phyloP scores from a whole-genome alignment of 768 basidiomycete genomes.

The Strobilomyces dryophilus region DNA sequence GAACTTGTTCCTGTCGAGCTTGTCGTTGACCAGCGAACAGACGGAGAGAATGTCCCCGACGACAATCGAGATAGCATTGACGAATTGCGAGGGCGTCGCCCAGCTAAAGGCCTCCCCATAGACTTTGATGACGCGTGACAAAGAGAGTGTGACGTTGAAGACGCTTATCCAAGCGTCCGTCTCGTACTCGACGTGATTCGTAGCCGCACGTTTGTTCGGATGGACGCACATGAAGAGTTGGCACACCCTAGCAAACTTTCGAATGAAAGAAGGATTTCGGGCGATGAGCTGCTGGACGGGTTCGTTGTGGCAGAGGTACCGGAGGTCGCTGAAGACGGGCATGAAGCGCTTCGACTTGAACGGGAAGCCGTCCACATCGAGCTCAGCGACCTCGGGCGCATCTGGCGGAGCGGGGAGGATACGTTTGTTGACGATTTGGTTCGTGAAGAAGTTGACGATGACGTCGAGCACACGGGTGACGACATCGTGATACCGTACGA shows the following conservation, averaged over 20 bases:
- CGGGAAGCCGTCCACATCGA: conserved; percentile 81
- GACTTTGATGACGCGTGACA: conserved; percentile 84
- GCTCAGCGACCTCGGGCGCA: conserved; percentile 21
- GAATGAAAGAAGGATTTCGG: conserved; percentile 59
- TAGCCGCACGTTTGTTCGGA: conserved; percentile 78
- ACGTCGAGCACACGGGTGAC: conserved; percentile 75
- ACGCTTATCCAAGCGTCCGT: conserved; percentile 96
- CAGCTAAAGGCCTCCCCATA: conserved; percentile 81
- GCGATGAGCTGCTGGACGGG: conserved; percentile 80
- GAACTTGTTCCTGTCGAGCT: conserved; percentile 66
- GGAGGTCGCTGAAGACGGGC: conserved; percentile 89
- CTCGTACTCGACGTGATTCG: conserved; percentile 92
- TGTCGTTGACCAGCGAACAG: conserved; percentile 62
- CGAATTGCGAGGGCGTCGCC: conserved; percentile 53
- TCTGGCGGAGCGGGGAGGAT: conserved; percentile 38
- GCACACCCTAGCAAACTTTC: conserved; percentile 71
- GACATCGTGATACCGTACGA: conserved; percentile 70
- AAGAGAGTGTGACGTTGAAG: conserved; percentile 89
- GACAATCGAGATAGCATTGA: conserved; percentile 64
- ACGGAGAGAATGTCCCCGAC: conserved; percentile 69
- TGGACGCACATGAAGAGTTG: conserved; percentile 92
- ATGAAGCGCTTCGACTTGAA: conserved; percentile 97
- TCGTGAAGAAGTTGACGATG: conserved; percentile 90
- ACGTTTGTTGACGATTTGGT: conserved; percentile 74
- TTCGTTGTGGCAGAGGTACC: conserved; percentile 78